phyloP scores from a whole-genome alignment of 2,329 filamentous ascomycete genomes.

The Cladosporium velox region DNA sequence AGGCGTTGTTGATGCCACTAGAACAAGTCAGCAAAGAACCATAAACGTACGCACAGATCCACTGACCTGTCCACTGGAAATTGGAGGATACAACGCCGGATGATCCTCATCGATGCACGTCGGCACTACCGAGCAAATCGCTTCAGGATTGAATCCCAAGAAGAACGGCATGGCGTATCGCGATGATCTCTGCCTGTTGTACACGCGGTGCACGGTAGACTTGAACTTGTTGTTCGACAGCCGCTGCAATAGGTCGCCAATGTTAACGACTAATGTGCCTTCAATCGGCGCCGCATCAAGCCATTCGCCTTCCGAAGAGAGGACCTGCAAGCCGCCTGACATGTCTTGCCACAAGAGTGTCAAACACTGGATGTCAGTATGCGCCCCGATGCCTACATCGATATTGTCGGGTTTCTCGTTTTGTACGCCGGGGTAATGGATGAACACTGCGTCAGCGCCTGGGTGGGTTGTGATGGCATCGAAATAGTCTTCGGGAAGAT shows the following conservation, averaged over 20 bases:
- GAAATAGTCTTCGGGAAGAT: not conserved
- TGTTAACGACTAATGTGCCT: constrained; percentile 52
- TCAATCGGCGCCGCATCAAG: constrained; percentile 46
- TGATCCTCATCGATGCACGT: not conserved
- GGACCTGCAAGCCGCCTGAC: constrained; percentile 45
- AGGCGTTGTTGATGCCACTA: constrained; percentile 7
- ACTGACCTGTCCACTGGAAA: constrained; percentile 2
- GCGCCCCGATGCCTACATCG: constrained; percentile 27
- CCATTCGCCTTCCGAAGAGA: constrained; percentile 44
- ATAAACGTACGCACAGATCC: not conserved
- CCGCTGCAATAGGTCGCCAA: constrained; percentile 53
- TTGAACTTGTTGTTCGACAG: constrained; percentile 45
- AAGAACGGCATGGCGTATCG: constrained; percentile 8
- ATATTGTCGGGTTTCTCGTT: constrained; percentile 21
- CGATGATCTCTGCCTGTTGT: constrained; percentile 12
- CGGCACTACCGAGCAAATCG: not conserved
- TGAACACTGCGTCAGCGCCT: constrained; percentile 53
- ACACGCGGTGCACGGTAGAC: constrained; percentile 23
- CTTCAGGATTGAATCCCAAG: constrained; percentile 7
- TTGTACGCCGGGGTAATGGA: constrained; percentile 33
- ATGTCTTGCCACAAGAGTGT: constrained; percentile 49
- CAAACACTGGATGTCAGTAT: constrained; percentile 51
- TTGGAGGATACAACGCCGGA: constrained; percentile 6
- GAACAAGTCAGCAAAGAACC: not conserved
- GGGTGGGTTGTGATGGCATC: constrained; percentile 5